Evolutionary conservation across 768 basidiomycete species (phyloP).

Genomic region (Chiua virens): DNA sequence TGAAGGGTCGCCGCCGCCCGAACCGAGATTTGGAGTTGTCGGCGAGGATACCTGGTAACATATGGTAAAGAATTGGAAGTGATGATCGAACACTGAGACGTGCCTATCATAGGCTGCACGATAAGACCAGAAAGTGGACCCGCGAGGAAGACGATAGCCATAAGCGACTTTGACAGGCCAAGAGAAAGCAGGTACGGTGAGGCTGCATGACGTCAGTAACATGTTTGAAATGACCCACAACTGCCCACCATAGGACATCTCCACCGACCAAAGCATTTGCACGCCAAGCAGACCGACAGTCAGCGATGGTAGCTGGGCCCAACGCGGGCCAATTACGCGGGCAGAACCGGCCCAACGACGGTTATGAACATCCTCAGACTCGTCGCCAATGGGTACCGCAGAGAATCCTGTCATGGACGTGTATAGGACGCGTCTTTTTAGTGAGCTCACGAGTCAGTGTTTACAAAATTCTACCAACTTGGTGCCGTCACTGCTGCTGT

Average conservation of each 20-base stretch:
- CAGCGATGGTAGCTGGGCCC: constrained; percentile 64
- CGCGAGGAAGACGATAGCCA: constrained; percentile 91
- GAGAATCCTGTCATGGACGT: constrained; percentile 51
- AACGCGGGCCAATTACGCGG: constrained; percentile 64
- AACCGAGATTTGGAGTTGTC: constrained; percentile 83
- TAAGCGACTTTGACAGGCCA: constrained; percentile 80
- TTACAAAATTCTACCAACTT: no score
- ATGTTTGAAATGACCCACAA: not conserved
- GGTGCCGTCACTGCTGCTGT: no score
- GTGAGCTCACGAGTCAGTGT: no score
- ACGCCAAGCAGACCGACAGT: constrained; percentile 83
- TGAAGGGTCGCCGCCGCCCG: constrained; percentile 85
- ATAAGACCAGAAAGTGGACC: constrained; percentile 89
- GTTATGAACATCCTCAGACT: constrained; percentile 37
- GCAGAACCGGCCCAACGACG: constrained; percentile 52
- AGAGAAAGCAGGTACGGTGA: constrained; percentile 89
- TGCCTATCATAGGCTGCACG: constrained; percentile 88
- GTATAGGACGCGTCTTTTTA: not conserved
- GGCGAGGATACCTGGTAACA: constrained; percentile 56
- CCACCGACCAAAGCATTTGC: constrained; percentile 90
- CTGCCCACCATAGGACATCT: constrained; percentile 80
- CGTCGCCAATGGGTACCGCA: constrained; percentile 45
- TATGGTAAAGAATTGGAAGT: not conserved
- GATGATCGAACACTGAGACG: not conserved
- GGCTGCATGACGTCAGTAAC: constrained; percentile 36